Conservation (phyloP, 2,329 filamentous ascomycete genomes). For the Coniochaeta sp. region DNA sequence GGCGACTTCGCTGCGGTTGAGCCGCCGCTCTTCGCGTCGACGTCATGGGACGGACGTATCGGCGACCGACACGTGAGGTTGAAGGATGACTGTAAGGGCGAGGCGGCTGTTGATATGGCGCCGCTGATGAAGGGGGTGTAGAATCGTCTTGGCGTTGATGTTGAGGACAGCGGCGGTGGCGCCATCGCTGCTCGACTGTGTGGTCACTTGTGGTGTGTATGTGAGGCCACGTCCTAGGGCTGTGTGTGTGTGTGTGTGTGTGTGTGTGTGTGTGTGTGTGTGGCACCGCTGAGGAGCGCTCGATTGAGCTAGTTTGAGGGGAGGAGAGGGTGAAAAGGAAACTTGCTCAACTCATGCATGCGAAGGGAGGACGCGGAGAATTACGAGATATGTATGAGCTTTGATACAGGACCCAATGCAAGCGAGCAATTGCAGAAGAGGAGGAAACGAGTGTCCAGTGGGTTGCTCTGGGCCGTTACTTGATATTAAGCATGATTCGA, state of each 20-base stretch:
- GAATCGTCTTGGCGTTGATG: slow-evolving; percentile 8
- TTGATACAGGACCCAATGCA: background rate
- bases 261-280: too few species aligned
- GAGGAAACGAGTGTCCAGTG: background rate
- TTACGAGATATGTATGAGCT: background rate
- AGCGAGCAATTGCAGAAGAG: background rate
- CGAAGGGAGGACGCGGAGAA: background rate
- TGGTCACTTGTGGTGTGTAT: too few species aligned
- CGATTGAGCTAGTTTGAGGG: slow-evolving; percentile 2
- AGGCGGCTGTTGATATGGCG: slow-evolving; percentile 19
- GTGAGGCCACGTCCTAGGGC: background rate
- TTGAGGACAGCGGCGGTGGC: slow-evolving; percentile 12
- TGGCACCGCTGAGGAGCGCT: background rate
- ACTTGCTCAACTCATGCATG: slow-evolving; percentile 4
- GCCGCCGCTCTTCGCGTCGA: slow-evolving; percentile 9
- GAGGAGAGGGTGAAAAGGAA: background rate
- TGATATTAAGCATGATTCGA: background rate
- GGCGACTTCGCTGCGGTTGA: slow-evolving; percentile 8
- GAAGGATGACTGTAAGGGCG: slow-evolving; percentile 20
- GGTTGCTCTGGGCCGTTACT: background rate
- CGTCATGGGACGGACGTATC: slow-evolving; percentile 14
- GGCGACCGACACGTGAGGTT: slow-evolving; percentile 24
- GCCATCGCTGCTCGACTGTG: slow-evolving; percentile 6
- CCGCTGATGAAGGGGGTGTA: slow-evolving; percentile 12
- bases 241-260: slow-evolving; percentile 1